Evolutionary conservation across 2,329 filamentous ascomycete genomes (phyloP), one percentile per base, ranked within the genome.

Genomic region (Cladophialophora bantiana): DNA sequence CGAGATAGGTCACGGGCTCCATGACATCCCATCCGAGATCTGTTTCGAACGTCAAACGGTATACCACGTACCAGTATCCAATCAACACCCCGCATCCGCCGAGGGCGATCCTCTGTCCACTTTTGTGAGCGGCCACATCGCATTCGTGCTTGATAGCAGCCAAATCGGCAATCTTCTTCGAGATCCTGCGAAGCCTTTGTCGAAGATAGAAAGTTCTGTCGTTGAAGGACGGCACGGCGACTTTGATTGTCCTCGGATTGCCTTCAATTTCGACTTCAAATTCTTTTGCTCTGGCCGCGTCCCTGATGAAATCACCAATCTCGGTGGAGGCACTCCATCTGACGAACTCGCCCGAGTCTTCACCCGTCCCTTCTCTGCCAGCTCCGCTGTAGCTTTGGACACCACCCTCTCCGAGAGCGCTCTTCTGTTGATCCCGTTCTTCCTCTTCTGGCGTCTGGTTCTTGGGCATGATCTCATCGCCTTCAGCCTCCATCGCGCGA

Each of bases 151-250:
- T 97, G 74, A 96, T 81, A 59, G 86, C 86, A 4, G 91, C 87
- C 78, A 94, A 85, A 20, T 83, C 77, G 26, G 89, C 86, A 59
- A 97, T 90, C 64, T 88, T 83, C 55, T 81, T 83, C 3, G 89
- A 89, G 74, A 90, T 88, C 68, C 90, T 91, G 53, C 92, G 84
- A 59, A 97, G 80, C 7, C 91, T 84, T 77, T 92, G 86, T 7
- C 94, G 88, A 75, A 96, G 85, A 78, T 94, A 97, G 78, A 94
- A 90, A 0, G 94, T 97, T n/a, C 94, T 85, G 76, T 97, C 93
- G 68, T 89, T 88, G 84, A 97, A 97, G 55, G 89, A 93, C 0
- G 94, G 94, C 9, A 97, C 93, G 0, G 88, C 89, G 6, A 97
- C 89, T 15, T 88, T 86, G 71, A 97, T 89, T 72, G 93, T 88